Base-by-base conservation (phyloP, 2,329 filamentous ascomycete genomes). In the Talaromyces marneffei region DNA sequence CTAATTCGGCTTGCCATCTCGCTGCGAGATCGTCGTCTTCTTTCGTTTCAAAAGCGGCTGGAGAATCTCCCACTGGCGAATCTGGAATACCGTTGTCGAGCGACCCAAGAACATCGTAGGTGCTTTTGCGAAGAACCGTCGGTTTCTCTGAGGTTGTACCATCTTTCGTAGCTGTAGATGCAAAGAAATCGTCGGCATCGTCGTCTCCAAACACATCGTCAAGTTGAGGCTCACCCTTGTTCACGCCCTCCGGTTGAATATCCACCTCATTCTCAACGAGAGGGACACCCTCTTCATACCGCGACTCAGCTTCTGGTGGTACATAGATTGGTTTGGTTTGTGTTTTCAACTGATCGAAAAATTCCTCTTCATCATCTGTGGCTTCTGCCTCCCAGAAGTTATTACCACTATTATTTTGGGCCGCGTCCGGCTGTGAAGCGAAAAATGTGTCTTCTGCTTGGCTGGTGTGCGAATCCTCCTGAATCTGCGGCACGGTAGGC, bases 1-100 rank as follows among this genome's bases (percentile, higher is more conserved):
- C 90, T 67, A 97, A 84, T 46, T 91, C 90, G 50, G 90, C 88
- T 65, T 91, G 85, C 90, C 93, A 96, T 66, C 91, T 87, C 18
- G 89, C 89, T 46, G 89, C 88, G 46, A 94, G 74, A 69, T 93
- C 89, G 42, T 87, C 83, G 40, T 87, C 83, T 6, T 83, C 75
- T 2, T 68, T 62, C 18, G 57, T 60, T 53, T 42, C n/a, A 31
- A 31, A 4, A 35, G 69, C 69, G 23, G 72, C 71, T 33, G 71
- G 68, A n/a, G 62, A 60, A 29, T 72, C 69, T 27, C 68, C 71
- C 46, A 61, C 59, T 2, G 68, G 66, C 9, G 69, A 73, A 54
- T 68, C 69, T n/a, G 69, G 61, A 4, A 67, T 29, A 39, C 53
- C 59, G 55, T 72, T 72, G 25, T 80, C 73, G 63, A 85, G 67